These are phyloP conservation scores for Pythium utonaiense DNA, from an alignment of 352 stramenopile species.

Conservation along the genomic window DNA sequence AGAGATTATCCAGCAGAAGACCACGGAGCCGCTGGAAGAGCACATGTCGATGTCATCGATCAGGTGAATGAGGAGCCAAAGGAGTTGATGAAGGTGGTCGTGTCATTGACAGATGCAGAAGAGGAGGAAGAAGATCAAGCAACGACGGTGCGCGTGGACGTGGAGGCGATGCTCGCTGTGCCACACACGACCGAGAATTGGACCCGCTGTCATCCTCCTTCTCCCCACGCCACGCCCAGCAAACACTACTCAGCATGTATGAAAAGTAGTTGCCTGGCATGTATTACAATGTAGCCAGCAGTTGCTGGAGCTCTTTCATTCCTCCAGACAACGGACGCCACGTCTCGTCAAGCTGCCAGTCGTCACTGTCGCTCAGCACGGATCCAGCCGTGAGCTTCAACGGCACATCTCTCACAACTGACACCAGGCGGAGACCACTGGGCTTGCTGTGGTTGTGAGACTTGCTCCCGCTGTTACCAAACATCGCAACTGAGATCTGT, in stretches of 20 bases:
- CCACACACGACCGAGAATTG: too few species aligned
- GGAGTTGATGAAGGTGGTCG: constrained; percentile 3
- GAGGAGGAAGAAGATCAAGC: neutral
- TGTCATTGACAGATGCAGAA: neutral
- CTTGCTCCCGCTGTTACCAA: constrained; percentile 18
- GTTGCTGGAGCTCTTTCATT: constrained; percentile 32
- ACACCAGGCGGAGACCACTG: neutral
- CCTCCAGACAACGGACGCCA: constrained; percentile 43
- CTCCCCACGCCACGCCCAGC: constrained; percentile 9
- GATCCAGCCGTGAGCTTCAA: constrained; percentile 2
- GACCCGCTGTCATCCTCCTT: constrained; percentile 14
- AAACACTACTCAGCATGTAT: too few species aligned
- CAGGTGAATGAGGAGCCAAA: neutral
- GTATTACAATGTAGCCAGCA: constrained; percentile 23
- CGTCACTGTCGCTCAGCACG: neutral
- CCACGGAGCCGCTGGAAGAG: neutral
- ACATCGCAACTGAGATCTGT: constrained; percentile 75
- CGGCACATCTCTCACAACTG: constrained; percentile 11
- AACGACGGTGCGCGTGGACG: neutral
- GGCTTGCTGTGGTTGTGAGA: neutral
- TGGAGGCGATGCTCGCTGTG: neutral
- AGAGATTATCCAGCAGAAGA: too few species aligned
- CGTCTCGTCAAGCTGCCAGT: constrained; percentile 27
- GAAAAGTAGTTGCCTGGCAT: too few species aligned
- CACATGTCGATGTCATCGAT: neutral